Evolutionary conservation across 192 early-diverging fungal species (phyloP).

Genomic region (Podila epicladia): DNA sequence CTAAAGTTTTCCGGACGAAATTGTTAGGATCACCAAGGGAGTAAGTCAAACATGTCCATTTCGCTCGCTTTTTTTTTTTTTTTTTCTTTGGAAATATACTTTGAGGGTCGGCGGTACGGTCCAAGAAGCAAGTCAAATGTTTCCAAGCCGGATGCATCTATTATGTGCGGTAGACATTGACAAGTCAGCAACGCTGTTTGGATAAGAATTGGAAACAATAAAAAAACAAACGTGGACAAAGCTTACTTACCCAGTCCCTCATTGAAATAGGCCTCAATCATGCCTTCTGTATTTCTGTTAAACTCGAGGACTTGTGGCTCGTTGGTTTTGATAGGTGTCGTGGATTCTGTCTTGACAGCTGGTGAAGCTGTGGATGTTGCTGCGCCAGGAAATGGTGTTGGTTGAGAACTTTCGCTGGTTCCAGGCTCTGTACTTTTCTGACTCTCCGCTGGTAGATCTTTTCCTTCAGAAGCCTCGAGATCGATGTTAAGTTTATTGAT

Average conservation of each 20-base stretch:
- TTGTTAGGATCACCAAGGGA: no score
- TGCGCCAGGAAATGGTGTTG: neutral
- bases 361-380: neutral
- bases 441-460: no score
- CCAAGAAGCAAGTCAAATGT: slow-evolving; percentile 39
- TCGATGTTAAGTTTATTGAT: neutral
- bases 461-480: no score
- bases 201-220: no score
- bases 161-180: neutral
- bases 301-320: slow-evolving; percentile 12
- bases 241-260: slow-evolving; percentile 32
- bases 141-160: slow-evolving; percentile 42
- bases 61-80: no score
- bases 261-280: slow-evolving; percentile 35
- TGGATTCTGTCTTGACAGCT: no score
- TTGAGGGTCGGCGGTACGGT: slow-evolving; percentile 35
- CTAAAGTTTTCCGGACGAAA: neutral
- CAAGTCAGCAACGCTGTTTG: neutral
- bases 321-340: neutral
- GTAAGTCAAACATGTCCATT: no score
- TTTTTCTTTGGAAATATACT: slow-evolving; percentile 14
- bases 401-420: neutral
- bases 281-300: slow-evolving; percentile 39
- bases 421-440: neutral
- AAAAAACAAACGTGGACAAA: no score